Percentiles rank a stretch among this genome's conserved stretches.
phyloP scores from a whole-genome alignment of 1,284 basidiomycete species.

The Meira miltonrushii region DNA sequence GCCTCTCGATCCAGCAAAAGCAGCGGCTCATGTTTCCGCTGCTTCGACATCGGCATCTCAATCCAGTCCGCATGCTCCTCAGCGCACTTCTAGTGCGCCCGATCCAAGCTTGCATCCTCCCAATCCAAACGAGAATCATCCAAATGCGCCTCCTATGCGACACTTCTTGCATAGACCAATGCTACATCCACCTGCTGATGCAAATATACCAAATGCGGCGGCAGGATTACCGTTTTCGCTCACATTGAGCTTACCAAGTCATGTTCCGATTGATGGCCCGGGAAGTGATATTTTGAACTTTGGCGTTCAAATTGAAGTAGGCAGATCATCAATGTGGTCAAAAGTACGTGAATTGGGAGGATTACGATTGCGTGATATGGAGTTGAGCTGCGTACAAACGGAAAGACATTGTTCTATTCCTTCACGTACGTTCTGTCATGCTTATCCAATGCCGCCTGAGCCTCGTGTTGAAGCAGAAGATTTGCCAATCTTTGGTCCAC shows the following conservation, averaged over 20 bases:
- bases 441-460: slow-evolving; percentile 39
- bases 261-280: slow-evolving; percentile 37
- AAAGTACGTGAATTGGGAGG: slow-evolving; percentile 36
- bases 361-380: slow-evolving; percentile 48
- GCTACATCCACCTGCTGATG: slow-evolving; percentile 29
- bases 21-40: slow-evolving; percentile 16
- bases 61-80: slow-evolving; percentile 3
- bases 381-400: slow-evolving; percentile 48
- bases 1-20: slow-evolving; percentile 30
- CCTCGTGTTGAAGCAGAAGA: slow-evolving; percentile 26
- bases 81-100: slow-evolving; percentile 5
- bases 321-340: slow-evolving; percentile 35
- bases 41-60: background rate
- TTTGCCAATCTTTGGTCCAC: slow-evolving; percentile 23
- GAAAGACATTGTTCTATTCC: slow-evolving; percentile 47
- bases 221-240: slow-evolving; percentile 42
- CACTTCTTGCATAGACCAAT: slow-evolving; percentile 48
- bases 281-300: slow-evolving; percentile 44
- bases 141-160: slow-evolving; percentile 29
- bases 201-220: slow-evolving; percentile 14
- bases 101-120: too few species aligned
- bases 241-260: slow-evolving; percentile 47
- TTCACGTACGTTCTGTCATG: slow-evolving; percentile 44
- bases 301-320: slow-evolving; percentile 50
- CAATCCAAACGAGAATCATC: background rate